phyloP scores from a whole-genome alignment of 2,329 filamentous ascomycete genomes.

The Nannizziopsis arthrosporioides region DNA sequence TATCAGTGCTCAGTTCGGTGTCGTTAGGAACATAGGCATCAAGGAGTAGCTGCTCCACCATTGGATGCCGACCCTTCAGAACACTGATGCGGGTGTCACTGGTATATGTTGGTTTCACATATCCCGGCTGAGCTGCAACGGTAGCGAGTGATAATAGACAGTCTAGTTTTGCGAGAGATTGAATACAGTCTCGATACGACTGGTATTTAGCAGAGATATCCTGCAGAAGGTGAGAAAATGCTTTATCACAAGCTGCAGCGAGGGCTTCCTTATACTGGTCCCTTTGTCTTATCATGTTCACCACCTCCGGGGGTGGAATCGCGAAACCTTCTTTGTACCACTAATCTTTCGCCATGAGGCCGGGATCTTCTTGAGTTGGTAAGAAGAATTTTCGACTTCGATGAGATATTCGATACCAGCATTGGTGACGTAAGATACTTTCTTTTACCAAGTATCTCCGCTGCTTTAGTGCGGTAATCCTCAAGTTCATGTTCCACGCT shows the following conservation, averaged over 20 bases:
- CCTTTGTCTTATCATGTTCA: constrained; percentile 69
- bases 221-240: constrained; percentile 60
- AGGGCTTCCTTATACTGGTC: constrained; percentile 93
- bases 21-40: constrained; percentile 86
- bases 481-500: constrained; percentile 81
- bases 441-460: constrained; percentile 60
- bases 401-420: constrained; percentile 90
- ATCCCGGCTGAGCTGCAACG: constrained; percentile 76
- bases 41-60: constrained; percentile 83
- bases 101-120: constrained; percentile 63
- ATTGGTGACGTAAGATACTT: constrained; percentile 68
- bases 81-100: constrained; percentile 58
- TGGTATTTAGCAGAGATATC: constrained; percentile 78
- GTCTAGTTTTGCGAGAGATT: constrained; percentile 75
- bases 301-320: constrained; percentile 92
- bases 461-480: constrained; percentile 59
- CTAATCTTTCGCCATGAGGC: constrained; percentile 93
- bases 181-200: constrained; percentile 74
- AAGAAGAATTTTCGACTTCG: constrained; percentile 64
- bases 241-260: constrained; percentile 77
- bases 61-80: constrained; percentile 71
- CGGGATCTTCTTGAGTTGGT: constrained; percentile 71
- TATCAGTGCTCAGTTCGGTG: constrained; percentile 55
- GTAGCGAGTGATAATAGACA: constrained; percentile 77
- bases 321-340: constrained; percentile 80